Percentiles rank a stretch among this genome's conserved stretches.
Conservation (phyloP, 2,329 filamentous ascomycete species). For the Acrodontium crateriforme region DNA sequence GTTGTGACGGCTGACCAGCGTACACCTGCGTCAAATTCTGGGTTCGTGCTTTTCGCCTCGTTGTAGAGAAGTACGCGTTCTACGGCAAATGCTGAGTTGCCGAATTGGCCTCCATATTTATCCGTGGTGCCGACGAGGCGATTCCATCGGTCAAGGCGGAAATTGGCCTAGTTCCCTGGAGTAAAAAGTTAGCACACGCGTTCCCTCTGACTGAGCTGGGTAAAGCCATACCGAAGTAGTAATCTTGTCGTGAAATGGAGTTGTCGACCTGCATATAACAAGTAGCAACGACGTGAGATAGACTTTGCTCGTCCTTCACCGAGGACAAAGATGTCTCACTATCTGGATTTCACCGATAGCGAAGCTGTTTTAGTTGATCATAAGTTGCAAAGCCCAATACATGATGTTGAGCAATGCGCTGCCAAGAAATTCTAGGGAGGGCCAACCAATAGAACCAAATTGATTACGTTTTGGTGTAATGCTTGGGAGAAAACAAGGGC, state of each 20-base stretch:
- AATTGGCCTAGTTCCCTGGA: slow-evolving; percentile 19
- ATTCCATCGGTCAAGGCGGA: slow-evolving; percentile 12
- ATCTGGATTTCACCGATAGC: no score
- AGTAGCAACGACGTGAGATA: no score
- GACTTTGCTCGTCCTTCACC: no score
- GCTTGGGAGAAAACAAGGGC: no score
- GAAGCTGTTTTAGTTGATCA: no score
- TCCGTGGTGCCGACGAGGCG: slow-evolving; percentile 10
- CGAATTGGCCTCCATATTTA: slow-evolving; percentile 12
- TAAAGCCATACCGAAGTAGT: slow-evolving; percentile 8
- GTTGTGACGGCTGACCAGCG: slow-evolving; percentile 15
- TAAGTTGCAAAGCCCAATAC: no score
- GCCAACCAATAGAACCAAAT: no score
- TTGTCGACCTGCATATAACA: slow-evolving; percentile 18
- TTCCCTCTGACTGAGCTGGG: no score
- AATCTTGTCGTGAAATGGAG: slow-evolving; percentile 15
- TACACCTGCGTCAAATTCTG: slow-evolving; percentile 14
- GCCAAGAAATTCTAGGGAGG: no score
- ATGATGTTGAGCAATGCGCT: no score
- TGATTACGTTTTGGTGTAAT: no score
- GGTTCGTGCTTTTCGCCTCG: slow-evolving; percentile 16
- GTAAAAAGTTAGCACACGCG: slow-evolving; percentile 1
- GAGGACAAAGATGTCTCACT: no score
- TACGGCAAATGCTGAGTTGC: slow-evolving; percentile 9
- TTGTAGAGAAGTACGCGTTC: slow-evolving; percentile 15